Evolutionary conservation across 208 protist species (phyloP).

Genomic region (Trypanosoma lewisi): DNA sequence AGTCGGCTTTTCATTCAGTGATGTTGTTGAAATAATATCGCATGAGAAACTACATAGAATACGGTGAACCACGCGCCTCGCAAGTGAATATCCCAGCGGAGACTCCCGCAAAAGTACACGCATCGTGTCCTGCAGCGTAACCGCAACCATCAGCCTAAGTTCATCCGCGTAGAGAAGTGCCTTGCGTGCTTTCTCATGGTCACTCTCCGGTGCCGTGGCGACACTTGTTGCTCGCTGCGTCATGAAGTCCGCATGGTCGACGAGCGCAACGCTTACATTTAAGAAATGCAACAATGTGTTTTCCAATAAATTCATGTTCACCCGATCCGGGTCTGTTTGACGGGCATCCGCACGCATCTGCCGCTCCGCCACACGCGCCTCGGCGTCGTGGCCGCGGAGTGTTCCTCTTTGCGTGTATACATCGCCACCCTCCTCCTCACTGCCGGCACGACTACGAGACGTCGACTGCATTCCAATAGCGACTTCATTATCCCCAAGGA

Average conservation of each 20-base stretch:
- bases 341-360: conserved; percentile 21
- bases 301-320: conserved; percentile 62
- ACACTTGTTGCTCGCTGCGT: conserved; percentile 55
- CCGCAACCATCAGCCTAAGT: conserved; percentile 46
- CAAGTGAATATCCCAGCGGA: conserved; percentile 24
- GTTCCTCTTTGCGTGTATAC: background rate
- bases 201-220: conserved; percentile 21
- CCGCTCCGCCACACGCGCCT: conserved; percentile 14
- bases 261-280: conserved; percentile 50
- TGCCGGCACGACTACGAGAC: background rate
- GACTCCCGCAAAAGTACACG: conserved; percentile 27
- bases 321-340: conserved; percentile 39
- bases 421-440: conserved; percentile 11
- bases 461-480: background rate
- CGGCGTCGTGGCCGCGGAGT: background rate
- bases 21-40: conserved; percentile 30
- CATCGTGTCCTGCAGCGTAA: conserved; percentile 52
- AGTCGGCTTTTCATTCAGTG: background rate
- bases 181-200: conserved; percentile 5
- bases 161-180: conserved; percentile 58
- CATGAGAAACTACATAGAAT: conserved; percentile 59
- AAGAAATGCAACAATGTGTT: conserved; percentile 61
- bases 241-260: conserved; percentile 57
- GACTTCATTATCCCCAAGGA: conserved; percentile 25
- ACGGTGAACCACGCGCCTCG: conserved; percentile 32